Percentiles rank a stretch among this genome's conserved stretches.
Conservation (phyloP, 352 stramenopile genomes). For the Pythium sp. region DNA sequence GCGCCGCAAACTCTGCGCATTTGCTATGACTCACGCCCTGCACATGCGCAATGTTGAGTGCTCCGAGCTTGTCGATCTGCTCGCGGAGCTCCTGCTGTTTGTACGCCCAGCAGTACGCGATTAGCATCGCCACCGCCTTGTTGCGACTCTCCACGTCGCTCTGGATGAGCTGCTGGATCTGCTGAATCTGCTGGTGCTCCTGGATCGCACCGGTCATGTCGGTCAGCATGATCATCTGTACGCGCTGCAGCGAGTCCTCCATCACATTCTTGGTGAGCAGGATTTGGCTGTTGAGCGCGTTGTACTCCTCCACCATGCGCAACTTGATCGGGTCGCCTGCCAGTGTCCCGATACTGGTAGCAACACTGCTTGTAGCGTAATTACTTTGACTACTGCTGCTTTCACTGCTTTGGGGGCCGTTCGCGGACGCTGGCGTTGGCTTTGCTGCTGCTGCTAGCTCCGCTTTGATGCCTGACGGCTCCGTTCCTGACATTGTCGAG, state of each 20-base stretch:
- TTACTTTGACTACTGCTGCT: slow-evolving; percentile 6
- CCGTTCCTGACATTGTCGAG: background rate
- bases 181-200: slow-evolving; percentile 37
- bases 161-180: slow-evolving; percentile 37
- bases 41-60: slow-evolving; percentile 7
- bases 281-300: slow-evolving; percentile 35
- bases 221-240: slow-evolving; percentile 24
- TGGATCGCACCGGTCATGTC: slow-evolving; percentile 22
- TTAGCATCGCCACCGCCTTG: slow-evolving; percentile 39
- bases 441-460: background rate
- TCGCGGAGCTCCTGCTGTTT: background rate
- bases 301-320: slow-evolving; percentile 27
- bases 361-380: background rate
- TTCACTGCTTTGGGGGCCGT: no score
- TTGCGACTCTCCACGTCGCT: slow-evolving; percentile 33
- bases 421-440: background rate
- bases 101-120: slow-evolving; percentile 28
- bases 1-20: slow-evolving; percentile 9
- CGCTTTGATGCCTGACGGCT: background rate
- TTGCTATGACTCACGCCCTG: slow-evolving; percentile 14
- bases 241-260: slow-evolving; percentile 23
- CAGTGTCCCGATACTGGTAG: background rate
- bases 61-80: slow-evolving; percentile 8
- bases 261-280: slow-evolving; percentile 40
- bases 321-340: slow-evolving; percentile 15